Evolutionary conservation across 495 filamentous ascomycete genomes (phyloP), one percentile per base, ranked within the genome.

Genomic region (Hypoxylon fragiforme): DNA sequence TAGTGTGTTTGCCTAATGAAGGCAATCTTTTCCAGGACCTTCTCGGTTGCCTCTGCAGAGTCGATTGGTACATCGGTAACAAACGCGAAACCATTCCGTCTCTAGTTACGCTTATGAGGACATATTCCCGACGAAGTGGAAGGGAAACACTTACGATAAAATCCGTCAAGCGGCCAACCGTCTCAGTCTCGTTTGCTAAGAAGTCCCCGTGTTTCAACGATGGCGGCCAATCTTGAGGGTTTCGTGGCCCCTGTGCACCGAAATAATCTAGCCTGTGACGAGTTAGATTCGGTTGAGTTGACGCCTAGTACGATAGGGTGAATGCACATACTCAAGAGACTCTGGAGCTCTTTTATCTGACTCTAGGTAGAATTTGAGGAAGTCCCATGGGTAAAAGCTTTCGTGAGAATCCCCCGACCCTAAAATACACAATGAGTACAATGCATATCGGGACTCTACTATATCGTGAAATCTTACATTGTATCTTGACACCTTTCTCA

Each of bases 1-100:
- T 97, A 97, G 65, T 97, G 92, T 0, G 92, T 97, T 31, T 82
- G 68, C 8, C 89, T 79, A 61, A 97, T 90, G 56, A 89, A 89
- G 7, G 88, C 81, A 44, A 97, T 95, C 19, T 83, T 81, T 63
- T 90, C 81, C 2, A 97, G 75, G 3, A 96, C 75, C 20, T 70
- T 49, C 62, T 90, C 58, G 2, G 92, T 96, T 3, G 80, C 73
- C 60, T 85, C 76, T 0, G 89, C 88, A 13, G 78, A 78, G 5
- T 73, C 57, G 18, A 77, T 64, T 0, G 91, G 90, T 31, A 85
- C 85, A 31, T 73, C 78, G 13, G 80, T 71, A 7, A 96, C 79
- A 61, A 88, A 89, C 51, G 73, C 85, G 62, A 91, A 91, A 3
- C 91, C 91, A 31, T 76, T 77, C 36, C 64, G 65, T 49, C 45